Evolutionary conservation across 202 grass and related monocot genomes (phyloP), one percentile per base, ranked within the genome.

Genomic region (Saccharum hybrid): DNA sequence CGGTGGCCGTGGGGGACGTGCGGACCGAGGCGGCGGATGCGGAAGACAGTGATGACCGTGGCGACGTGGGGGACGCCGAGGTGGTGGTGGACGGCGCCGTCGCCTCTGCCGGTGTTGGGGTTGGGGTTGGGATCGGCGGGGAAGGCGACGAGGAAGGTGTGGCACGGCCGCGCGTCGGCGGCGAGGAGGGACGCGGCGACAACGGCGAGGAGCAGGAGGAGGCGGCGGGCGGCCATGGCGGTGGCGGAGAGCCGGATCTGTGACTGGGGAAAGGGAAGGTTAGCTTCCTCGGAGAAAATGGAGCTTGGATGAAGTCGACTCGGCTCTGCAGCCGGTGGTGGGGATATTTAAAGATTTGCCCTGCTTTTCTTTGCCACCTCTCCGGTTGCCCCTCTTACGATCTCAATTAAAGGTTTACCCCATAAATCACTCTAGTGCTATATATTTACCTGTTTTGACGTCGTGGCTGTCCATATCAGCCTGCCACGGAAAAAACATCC

Each of bases 141-240:
- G 71, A 84, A 46, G 82, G 92, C 82, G 79, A 91, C 23, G 34
- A 86, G 34, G 75, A 88, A 61, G 40, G 87, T 83, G 82, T 22
- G 46, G 85, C 82, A 79, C 36, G 89, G 92, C 5, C 87, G 82
- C 59, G 79, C 85, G 42, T 73, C 60, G 40, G 65, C 57, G 10
- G 54, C 42, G 36, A 84, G 42, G 34, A 86, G 6, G 77, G 36
- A 63, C 5, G 52, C 22, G 4, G 62, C 51, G 51, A 34, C 13
- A 31, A 60, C 15, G 26, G 73, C 57, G 36, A 84, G 39, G 62
- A 87, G 62, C 12, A 77, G 23, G 68, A 75, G 23, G 78, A 66
- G 68, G 87, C 19, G 79, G 74, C 9, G 41, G 51, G 73, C 83
- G 70, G 73, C 83, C 88, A 89, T 89, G 83, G 78, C 87, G 30